Evolutionary conservation across 2,329 filamentous ascomycete genomes (phyloP), one percentile per base, ranked within the genome.

Genomic region (Fusarium solani-melongenae): DNA sequence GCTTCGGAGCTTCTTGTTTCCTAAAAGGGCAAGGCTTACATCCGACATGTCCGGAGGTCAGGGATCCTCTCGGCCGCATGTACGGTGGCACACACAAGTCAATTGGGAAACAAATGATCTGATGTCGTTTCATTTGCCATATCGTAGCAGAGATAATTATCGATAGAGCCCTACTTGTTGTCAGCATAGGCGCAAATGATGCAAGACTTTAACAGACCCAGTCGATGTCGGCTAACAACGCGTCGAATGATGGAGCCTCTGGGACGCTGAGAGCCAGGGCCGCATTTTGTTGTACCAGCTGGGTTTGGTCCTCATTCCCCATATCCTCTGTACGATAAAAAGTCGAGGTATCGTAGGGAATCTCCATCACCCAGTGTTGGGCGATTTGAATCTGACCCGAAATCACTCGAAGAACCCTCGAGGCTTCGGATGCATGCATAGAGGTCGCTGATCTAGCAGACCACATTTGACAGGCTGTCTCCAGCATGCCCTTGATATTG

Each of bases 1-100:
- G 14, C 3, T 41, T 63, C 60, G 71, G 72, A 68, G 4, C 36
- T 62, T 44, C 11, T 2, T 7, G 14, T 70, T 75, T 12, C 72
- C 69, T 1, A 73, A 72, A 64, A 7, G 3, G 27, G 69, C 14
- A 74, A 74, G 22, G 2, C 4, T 62, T 33, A 63, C 7, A 20
- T 31, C 72, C 72, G 72, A 58, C 22, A 51, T 34, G 2, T 57
- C 72, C 66, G 67, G 29, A 29, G n/a, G 12, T 15, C 49, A 24
- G 17, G 55, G 57, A 46, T 17, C 17, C 5, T 31, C 57, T 17
- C 62, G 51, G 20, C 49, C 11, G 15, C 5, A 20, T 31, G 14
- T 55, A 38, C 65, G 59, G 24, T 11, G 14, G 11, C 39, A 44
- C 11, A 14, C 22, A 46, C 11, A 5, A 24, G 8, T 46, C 10